A percentile compares a stretch with the other conserved stretches of the same genome.
Evolutionary conservation across 179 eudicot species (phyloP).

Genomic region (Beta corolliflora): DNA sequence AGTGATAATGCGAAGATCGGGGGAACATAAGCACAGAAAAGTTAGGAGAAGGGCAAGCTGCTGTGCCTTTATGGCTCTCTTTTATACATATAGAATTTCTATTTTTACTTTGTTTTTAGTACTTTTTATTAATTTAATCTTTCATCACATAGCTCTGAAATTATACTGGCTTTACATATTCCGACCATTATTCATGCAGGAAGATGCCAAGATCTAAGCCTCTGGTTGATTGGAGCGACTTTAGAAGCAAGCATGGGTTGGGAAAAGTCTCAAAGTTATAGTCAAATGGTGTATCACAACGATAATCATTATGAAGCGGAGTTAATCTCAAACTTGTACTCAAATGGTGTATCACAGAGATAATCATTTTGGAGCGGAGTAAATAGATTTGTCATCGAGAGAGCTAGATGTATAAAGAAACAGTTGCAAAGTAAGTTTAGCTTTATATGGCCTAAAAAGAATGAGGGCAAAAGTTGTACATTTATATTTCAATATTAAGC

Average conservation of each 20-base stretch:
- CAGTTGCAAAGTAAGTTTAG: conserved; percentile 30
- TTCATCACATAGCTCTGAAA: not conserved
- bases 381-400: conserved; percentile 25
- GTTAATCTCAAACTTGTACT: conserved; percentile 12
- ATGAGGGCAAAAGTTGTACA: conserved; percentile 23
- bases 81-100: no score
- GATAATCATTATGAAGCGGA: conserved; percentile 8
- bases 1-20: not conserved
- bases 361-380: conserved; percentile 17
- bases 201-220: conserved; percentile 19
- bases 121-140: not conserved
- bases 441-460: conserved; percentile 21
- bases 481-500: conserved; percentile 11
- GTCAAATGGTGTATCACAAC: conserved; percentile 5
- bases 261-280: conserved; percentile 3
- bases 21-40: not conserved
- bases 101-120: no score
- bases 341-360: conserved; percentile 4
- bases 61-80: not conserved
- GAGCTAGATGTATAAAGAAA: conserved; percentile 37
- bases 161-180: not conserved
- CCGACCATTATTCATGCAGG: conserved; percentile 18
- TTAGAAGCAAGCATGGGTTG: not conserved
- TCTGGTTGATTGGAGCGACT: not conserved
- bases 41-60: not conserved